These are phyloP conservation scores for Neoboletus subvelutipes DNA, from an alignment of 768 basidiomycete genomes.

Conservation along the genomic window DNA sequence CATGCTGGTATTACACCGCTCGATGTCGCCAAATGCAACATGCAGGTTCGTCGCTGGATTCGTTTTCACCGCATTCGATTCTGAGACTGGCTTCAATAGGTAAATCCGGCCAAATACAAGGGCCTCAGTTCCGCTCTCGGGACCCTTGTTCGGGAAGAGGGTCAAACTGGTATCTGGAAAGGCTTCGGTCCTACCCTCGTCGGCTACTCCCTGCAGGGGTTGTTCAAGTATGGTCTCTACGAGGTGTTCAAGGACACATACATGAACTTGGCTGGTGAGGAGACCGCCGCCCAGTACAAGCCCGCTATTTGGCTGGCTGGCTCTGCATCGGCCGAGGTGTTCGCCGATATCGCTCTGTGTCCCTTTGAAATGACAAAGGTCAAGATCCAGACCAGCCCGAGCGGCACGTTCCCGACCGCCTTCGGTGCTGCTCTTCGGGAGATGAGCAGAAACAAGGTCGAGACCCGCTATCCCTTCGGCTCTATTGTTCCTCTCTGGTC, in stretches of 20 bases:
- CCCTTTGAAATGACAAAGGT: conserved; percentile 93
- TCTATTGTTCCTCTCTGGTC: conserved; percentile 86
- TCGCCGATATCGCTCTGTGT: conserved; percentile 94
- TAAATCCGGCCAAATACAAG: conserved; percentile 72
- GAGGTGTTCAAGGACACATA: conserved; percentile 94
- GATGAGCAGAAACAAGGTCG: conserved; percentile 64
- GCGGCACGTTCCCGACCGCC: conserved; percentile 72
- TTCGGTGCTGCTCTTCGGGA: conserved; percentile 69
- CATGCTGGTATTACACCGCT: conserved; percentile 10
- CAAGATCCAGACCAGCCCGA: conserved; percentile 79
- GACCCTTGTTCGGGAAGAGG: conserved; percentile 74
- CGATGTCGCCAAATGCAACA: conserved; percentile 10
- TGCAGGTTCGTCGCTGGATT: conserved; percentile 2
- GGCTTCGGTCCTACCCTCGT: conserved; percentile 90
- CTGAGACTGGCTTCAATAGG: conserved; percentile 39
- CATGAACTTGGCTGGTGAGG: conserved; percentile 87
- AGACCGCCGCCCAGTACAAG: conserved; percentile 75
- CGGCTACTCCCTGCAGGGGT: conserved; percentile 92
- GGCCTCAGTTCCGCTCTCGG: conserved; percentile 61
- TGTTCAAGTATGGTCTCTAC: conserved; percentile 99
- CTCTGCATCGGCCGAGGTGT: conserved; percentile 92
- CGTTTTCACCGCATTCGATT: no score
- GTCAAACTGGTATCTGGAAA: conserved; percentile 86
- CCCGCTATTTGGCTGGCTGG: conserved; percentile 90
- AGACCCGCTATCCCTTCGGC: conserved; percentile 82